Evolutionary conservation across 2,329 filamentous ascomycete species (phyloP), one percentile per base, ranked within the genome.

Genomic region (Coleophoma cylindrospora): DNA sequence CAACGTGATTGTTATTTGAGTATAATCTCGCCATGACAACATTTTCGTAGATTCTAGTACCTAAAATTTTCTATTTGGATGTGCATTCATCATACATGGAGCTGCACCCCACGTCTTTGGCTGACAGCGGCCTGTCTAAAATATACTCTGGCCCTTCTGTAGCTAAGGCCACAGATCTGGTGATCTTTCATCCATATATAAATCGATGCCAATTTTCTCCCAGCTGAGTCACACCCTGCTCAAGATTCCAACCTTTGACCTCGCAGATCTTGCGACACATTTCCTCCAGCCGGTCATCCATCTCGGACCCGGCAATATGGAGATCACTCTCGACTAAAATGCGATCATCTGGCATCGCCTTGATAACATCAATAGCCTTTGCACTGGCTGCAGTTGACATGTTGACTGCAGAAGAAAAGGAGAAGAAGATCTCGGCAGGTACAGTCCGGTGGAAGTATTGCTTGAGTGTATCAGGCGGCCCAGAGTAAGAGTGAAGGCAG

Each of bases 401-500:
- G 63, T 97, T 99, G 60, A 99, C 87, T 6, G 83, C 84, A 0
- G 77, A 77, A 2, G 91, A 96, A 64, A 97, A 95, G 1, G 91
- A 96, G 60, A 95, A 91, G 68, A 84, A 99, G 17, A 97, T 77
- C 14, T 82, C 75, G 0, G 84, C 82, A 0, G 92, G 92, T 9
- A 94, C 81, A 1, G 79, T 74, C 1, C 81, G 80, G 55, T 87
- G 77, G 44, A 90, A 70, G 62, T 96, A 97, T 66, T 91, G 90
- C 56, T 80, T 84, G 36, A 96, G 70, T 33, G 85, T 78, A 50
- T 94, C 84, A 11, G 81, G 74, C 6, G 86, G 79, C 0, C 90
- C 92, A 44, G 88, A 95, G 68, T 91, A 99, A 0, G 91, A 96
- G 68, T 99, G 94, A 52, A 99, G 80, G 64, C 94, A 99, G 64